Percentiles rank a stretch among this genome's conserved stretches.
These are phyloP conservation scores for Cordia subcordata DNA, from an alignment of 257 asterid genomes.

Conservation along the genomic window DNA sequence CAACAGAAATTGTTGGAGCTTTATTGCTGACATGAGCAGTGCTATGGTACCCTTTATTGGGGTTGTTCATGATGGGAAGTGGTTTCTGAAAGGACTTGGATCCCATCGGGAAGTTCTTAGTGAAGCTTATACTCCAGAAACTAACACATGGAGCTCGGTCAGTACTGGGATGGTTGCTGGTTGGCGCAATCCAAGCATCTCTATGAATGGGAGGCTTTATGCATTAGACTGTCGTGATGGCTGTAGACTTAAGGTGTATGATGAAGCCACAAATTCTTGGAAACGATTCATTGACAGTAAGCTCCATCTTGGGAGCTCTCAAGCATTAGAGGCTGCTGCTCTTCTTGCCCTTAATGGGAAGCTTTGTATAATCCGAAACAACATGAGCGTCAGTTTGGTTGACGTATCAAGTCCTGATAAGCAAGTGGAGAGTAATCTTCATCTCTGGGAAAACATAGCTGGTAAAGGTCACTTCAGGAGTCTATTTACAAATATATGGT, in stretches of 20 bases:
- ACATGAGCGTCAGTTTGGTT: neutral
- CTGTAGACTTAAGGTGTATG: neutral
- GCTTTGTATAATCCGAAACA: neutral
- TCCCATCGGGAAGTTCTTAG: neutral
- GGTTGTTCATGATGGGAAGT: neutral
- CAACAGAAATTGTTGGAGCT: neutral
- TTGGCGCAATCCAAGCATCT: neutral
- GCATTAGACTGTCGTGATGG: neutral
- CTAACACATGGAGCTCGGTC: neutral
- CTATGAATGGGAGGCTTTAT: neutral
- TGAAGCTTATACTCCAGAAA: neutral
- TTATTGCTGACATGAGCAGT: neutral
- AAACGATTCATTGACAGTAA: neutral
- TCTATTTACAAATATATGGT: neutral
- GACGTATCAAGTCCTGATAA: neutral
- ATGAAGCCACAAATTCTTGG: slow-evolving; percentile 1
- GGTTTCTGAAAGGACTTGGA: slow-evolving; percentile 1
- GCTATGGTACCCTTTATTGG: slow-evolving; percentile 5
- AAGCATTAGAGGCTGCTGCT: slow-evolving; percentile 3
- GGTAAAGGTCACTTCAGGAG: neutral
- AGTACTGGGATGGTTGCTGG: neutral
- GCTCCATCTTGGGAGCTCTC: neutral
- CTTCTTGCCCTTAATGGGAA: slow-evolving; percentile 1
- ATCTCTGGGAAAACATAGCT: neutral
- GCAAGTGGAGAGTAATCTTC: neutral